phyloP scores from a whole-genome alignment of 192 early-diverging fungal genomes.

The Linnemannia exigua region DNA sequence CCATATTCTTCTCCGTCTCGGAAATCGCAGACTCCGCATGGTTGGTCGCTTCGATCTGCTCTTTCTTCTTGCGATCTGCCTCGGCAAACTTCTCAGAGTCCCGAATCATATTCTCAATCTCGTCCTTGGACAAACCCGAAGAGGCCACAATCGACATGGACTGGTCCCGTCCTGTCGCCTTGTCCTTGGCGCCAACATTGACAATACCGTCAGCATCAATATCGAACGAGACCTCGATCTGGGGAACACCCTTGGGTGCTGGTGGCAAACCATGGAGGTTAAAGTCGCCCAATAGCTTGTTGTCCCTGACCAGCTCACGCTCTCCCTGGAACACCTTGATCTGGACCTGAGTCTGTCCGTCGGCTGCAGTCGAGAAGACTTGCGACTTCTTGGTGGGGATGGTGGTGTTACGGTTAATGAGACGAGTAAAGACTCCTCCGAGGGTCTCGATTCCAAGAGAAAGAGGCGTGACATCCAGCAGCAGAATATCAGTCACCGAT shows the following conservation, averaged over 20 bases:
- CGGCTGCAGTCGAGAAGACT: constrained; percentile 98
- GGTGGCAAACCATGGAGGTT: constrained; percentile 95
- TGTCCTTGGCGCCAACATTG: constrained; percentile 97
- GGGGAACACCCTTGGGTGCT: constrained; percentile 96
- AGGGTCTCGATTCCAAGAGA: constrained; percentile 99
- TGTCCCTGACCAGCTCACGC: constrained; percentile 96
- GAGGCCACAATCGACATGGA: constrained; percentile 97
- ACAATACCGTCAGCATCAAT: constrained; percentile 99
- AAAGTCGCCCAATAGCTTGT: constrained; percentile 99
- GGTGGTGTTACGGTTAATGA: constrained; percentile 98
- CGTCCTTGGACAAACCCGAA: constrained; percentile 91
- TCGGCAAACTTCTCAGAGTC: constrained; percentile 95
- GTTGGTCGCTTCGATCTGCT: constrained; percentile 96
- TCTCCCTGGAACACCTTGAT: constrained; percentile 99
- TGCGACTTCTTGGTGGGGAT: constrained; percentile 99
- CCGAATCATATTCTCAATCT: constrained; percentile 98
- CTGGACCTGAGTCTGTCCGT: constrained; percentile 98
- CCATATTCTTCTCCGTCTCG: constrained; percentile 96
- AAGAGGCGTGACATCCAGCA: constrained; percentile 97
- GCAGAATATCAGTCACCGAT: constrained; percentile 94
- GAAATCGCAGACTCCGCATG: constrained; percentile 91
- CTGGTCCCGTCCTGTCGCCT: constrained; percentile 96
- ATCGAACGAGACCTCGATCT: constrained; percentile 99
- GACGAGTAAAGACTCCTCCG: constrained; percentile 97
- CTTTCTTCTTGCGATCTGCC: constrained; percentile 91